Conservation (phyloP, 495 filamentous ascomycete genomes). For the Tirmania nivea region DNA sequence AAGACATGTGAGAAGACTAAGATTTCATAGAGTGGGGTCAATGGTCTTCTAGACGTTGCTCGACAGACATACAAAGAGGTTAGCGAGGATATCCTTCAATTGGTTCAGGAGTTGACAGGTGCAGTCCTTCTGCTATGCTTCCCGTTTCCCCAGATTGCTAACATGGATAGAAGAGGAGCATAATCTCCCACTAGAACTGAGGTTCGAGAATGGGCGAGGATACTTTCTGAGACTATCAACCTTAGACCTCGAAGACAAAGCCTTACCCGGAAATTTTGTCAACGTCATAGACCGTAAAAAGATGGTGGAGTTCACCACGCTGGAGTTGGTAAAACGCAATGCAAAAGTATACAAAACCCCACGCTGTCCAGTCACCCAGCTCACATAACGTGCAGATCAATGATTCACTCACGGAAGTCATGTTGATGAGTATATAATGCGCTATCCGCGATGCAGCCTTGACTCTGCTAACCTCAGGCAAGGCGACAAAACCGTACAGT, state of each 20-base stretch:
- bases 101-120: constrained; percentile 44
- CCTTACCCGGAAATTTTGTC: constrained; percentile 50
- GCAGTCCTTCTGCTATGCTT: constrained; percentile 4
- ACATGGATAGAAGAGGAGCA: constrained; percentile 28
- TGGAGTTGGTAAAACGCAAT: constrained; percentile 48
- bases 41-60: constrained; percentile 70
- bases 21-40: constrained; percentile 45
- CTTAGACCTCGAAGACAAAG: constrained; percentile 37
- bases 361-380: constrained; percentile 5
- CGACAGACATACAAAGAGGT: constrained; percentile 71
- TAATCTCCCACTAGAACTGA: constrained; percentile 40
- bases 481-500: constrained; percentile 41
- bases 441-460: background rate
- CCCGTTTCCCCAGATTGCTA: constrained; percentile 1
- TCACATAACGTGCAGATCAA: constrained; percentile 25
- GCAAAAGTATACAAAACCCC: constrained; percentile 21
- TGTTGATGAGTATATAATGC: constrained; percentile 37
- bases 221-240: constrained; percentile 57
- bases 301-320: constrained; percentile 62
- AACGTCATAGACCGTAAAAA: constrained; percentile 53
- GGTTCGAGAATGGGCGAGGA: constrained; percentile 52
- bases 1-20: constrained; percentile 6
- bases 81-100: constrained; percentile 49
- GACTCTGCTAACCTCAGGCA: constrained; percentile 1
- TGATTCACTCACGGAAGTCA: constrained; percentile 61